Evolutionary conservation across 306 rosid genomes (phyloP), one percentile per base, ranked within the genome.

Genomic region (Herpetospermum pedunculosum): DNA sequence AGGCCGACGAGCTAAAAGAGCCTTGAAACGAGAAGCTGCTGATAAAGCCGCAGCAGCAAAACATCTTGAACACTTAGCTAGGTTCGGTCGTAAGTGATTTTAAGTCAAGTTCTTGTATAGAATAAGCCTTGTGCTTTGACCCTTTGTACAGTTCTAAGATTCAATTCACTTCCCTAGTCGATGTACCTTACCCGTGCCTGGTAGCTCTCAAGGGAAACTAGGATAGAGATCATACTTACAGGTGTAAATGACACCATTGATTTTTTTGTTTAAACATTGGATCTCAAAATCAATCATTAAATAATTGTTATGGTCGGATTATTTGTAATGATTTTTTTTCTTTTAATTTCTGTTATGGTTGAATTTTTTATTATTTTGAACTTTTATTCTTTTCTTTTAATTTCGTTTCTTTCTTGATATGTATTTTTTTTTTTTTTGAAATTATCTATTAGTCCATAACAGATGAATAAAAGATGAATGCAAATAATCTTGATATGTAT

Each of bases 1-100:
- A 1, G 97, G 97, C 7, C 80, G 97, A 47, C 84, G 96, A 12
- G 97, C 99, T 2, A 95, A 91, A 80, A 82, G 97, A 75, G 92
- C 97, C 2, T 72, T 81, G 65, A 95, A 89, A 78, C 89, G 96
- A 5, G 97, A 95, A 81, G 97, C 92, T 43, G 96, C 95, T 1
- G 92, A 89, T 73, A 88, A 87, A 80, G 97, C 96, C 0, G 97
- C 96, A 2, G 95, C 91, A 59, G 92, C 75, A 0, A 94, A 91
- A 77, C 97, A 94, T 73, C 84, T 83, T 82, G 84, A 88, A 55
- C 99, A 84, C 83, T 23, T 87, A 81, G 74, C 76, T 18, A 85
- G 90, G 86, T 73, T 92, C 47, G 95, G 92, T 18, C 80, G 92
- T 76, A 84, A 83, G 70, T 88, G 80, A 82, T 72, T 75, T 47